Base-by-base conservation (phyloP, 2,329 filamentous ascomycete species). In the Thielaviopsis euricoi region DNA sequence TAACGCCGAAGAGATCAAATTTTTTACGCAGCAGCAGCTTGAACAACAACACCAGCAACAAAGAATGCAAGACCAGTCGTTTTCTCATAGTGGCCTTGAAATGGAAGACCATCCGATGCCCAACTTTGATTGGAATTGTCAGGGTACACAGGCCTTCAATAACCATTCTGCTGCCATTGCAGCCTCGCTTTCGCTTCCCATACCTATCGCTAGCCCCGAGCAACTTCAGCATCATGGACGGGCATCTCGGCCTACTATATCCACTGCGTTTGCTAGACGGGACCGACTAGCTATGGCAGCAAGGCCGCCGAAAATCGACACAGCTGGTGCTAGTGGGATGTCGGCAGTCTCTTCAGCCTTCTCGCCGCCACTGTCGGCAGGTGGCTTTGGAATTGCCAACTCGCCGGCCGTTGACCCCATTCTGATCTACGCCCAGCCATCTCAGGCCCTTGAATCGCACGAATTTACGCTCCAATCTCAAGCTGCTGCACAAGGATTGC, bases 351-450 rank as follows among this genome's bases (percentile, higher is more conserved):
- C 69, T 3, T 66, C 68, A 21, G 70, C 71, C 6, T 78, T 76
- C 60, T 65, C 71, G 26, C 66, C 70, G 4, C 66, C 73, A 3
- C 67, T 75, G 54, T 54, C 56, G 25, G 51, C 23, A 2, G 33
- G 43, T 54, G 46, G 51, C 25, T 54, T 21, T 48, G 26, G 50
- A 4, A 59, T 53, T 12, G 25, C 49, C n/a, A 53, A 57, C 48
- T 50, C 58, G 9, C 55, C 58, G 10, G 76, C 72, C n/a, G 79
- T 84, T 6, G 73, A 84, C 62, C 81, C 81, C 1, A 80, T 78
- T 7, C 69, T 84, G 17, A 68, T 84, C 7, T 79, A 80, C 64
- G 77, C 12, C 74, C 77, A 61, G 23, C 72, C 72, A 13, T 76
- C 76, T 21, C 74, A 76, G 3, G 65, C 67, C 56, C 72, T 78